Evolutionary conservation across 2,329 filamentous ascomycete genomes (phyloP).

Genomic region (Canariomyces notabilis): DNA sequence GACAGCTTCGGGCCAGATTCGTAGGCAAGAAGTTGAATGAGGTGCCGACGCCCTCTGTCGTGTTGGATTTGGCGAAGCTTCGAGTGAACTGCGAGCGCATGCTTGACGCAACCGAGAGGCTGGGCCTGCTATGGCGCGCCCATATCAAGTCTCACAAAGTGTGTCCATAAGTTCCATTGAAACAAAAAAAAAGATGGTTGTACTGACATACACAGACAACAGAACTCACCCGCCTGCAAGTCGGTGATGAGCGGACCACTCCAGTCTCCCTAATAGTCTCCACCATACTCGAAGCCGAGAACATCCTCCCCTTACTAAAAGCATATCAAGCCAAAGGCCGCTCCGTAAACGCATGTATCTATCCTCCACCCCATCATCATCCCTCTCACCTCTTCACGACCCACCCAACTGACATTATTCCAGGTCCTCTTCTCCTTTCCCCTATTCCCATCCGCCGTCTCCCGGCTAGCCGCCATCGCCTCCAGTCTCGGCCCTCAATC

Average conservation of each 20-base stretch:
- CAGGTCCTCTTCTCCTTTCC: conserved; percentile 70
- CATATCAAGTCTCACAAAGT: conserved; percentile 86
- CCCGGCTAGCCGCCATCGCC: conserved; percentile 55
- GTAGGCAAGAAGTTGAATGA: conserved; percentile 56
- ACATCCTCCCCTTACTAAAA: conserved; percentile 54
- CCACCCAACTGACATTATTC: conserved; percentile 11
- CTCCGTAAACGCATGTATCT: conserved; percentile 49
- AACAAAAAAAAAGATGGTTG: too few relatives aligned
- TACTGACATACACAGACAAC: too few relatives aligned
- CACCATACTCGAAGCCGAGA: conserved; percentile 69
- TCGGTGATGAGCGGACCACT: conserved; percentile 48
- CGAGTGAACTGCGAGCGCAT: conserved; percentile 65
- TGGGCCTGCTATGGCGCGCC: conserved; percentile 64
- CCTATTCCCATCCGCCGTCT: conserved; percentile 54
- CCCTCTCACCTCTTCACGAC: not conserved
- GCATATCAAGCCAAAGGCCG: conserved; percentile 52
- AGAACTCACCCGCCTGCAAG: conserved; percentile 50
- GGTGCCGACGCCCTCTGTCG: conserved; percentile 59
- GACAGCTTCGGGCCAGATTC: conserved; percentile 39
- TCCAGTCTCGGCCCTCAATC: conserved; percentile 49
- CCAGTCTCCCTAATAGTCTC: conserved; percentile 64
- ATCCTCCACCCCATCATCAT: conserved; percentile 22
- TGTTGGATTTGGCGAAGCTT: conserved; percentile 64
- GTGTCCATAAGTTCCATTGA: too few relatives aligned
- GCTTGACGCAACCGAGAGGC: conserved; percentile 55